Evolutionary conservation across 495 filamentous ascomycete species (phyloP).

Genomic region (Talaromyces stipitatus): DNA sequence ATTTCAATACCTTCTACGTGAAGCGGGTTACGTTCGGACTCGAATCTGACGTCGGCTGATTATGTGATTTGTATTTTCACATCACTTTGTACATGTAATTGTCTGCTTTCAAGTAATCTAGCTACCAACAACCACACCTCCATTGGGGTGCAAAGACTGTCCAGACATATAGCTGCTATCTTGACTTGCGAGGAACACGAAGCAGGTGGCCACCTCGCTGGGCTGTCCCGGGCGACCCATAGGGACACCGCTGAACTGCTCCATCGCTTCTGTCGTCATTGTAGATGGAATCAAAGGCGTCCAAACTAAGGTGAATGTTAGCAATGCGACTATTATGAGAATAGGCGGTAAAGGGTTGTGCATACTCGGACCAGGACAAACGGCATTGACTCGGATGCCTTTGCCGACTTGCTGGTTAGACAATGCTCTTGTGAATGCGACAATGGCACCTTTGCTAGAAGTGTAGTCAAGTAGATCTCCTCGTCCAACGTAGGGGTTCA

Average conservation of each 20-base stretch:
- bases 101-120: constrained; percentile 17
- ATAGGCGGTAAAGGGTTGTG: neutral
- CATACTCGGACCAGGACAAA: constrained; percentile 67
- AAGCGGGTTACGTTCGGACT: neutral
- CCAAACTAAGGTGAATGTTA: constrained; percentile 47
- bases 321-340: neutral
- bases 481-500: constrained; percentile 78
- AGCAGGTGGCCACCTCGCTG: constrained; percentile 72
- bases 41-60: too few relatives aligned
- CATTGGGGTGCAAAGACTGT: constrained; percentile 60
- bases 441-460: constrained; percentile 73
- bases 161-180: constrained; percentile 65
- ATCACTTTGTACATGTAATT: neutral
- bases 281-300: constrained; percentile 76
- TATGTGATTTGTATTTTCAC: neutral
- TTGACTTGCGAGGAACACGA: constrained; percentile 73
- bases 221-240: constrained; percentile 77
- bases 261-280: constrained; percentile 62
- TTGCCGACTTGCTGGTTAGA: constrained; percentile 65
- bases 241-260: constrained; percentile 61
- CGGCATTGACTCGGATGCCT: constrained; percentile 74
- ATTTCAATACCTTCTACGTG: neutral
- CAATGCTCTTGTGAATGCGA: constrained; percentile 72
- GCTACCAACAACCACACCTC: constrained; percentile 54
- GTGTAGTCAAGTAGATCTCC: constrained; percentile 84